A percentile compares a stretch with the other conserved stretches of the same genome.
phyloP scores from a whole-genome alignment of 2,329 filamentous ascomycete species.

The Simplicillium aogashimaense region DNA sequence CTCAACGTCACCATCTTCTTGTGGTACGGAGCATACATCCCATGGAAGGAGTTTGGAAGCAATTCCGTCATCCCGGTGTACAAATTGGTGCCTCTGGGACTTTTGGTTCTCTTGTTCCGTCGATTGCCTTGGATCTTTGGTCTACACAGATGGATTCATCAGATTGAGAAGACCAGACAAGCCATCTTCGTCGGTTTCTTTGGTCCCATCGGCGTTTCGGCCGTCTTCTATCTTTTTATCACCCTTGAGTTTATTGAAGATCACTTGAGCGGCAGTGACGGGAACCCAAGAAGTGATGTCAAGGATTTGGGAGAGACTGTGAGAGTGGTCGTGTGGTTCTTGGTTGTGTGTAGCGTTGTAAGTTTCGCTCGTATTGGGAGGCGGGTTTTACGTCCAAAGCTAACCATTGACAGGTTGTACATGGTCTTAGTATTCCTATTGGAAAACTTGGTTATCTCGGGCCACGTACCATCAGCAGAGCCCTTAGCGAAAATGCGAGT shows the following conservation, averaged over 20 bases:
- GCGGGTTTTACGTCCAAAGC: no score
- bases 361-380: no score
- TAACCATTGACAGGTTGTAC: no score
- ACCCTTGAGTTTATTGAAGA: slow-evolving; percentile 61
- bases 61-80: slow-evolving; percentile 65
- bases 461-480: slow-evolving; percentile 45
- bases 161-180: slow-evolving; percentile 65
- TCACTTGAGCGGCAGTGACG: slow-evolving; percentile 42
- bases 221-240: slow-evolving; percentile 82
- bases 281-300: slow-evolving; percentile 55
- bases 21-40: slow-evolving; percentile 81
- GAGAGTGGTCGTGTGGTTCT: slow-evolving; percentile 73
- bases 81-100: slow-evolving; percentile 61
- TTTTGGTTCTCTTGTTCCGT: slow-evolving; percentile 67
- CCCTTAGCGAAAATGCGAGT: slow-evolving; percentile 5
- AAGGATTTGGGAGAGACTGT: slow-evolving; percentile 54
- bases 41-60: slow-evolving; percentile 60
- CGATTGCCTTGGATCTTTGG: slow-evolving; percentile 68
- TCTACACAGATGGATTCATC: slow-evolving; percentile 65
- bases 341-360: slow-evolving; percentile 74
- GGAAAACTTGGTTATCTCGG: slow-evolving; percentile 56
- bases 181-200: slow-evolving; percentile 88
- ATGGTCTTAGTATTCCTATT: slow-evolving; percentile 73
- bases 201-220: slow-evolving; percentile 82
- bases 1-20: slow-evolving; percentile 83